These are phyloP conservation scores for Iodosphaeria phyllophila DNA, from an alignment of 2,329 filamentous ascomycete genomes.

Conservation along the genomic window DNA sequence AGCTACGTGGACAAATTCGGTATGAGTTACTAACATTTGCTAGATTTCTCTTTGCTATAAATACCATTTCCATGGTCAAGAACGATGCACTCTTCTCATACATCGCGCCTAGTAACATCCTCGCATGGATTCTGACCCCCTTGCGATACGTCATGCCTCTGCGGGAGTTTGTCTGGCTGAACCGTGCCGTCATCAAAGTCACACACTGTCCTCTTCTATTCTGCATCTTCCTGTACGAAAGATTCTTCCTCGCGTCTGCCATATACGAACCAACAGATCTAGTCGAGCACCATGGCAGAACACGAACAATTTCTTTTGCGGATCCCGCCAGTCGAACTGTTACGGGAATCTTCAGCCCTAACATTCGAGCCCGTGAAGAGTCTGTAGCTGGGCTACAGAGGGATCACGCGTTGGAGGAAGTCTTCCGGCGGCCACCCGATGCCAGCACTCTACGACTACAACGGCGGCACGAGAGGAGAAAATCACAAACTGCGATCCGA, in stretches of 20 bases:
- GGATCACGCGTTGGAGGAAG: constrained; percentile 75
- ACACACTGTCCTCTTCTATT: constrained; percentile 82
- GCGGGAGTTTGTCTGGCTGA: constrained; percentile 64
- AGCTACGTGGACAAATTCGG: not conserved
- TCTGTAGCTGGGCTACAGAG: constrained; percentile 81
- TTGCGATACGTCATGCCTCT: constrained; percentile 66
- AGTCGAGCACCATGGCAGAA: constrained; percentile 48
- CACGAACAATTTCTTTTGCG: constrained; percentile 34
- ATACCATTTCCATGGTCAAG: constrained; percentile 95
- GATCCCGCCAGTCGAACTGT: constrained; percentile 35
- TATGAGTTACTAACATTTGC: too few relatives aligned
- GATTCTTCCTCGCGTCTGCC: constrained; percentile 52
- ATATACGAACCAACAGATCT: constrained; percentile 74
- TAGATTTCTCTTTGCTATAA: constrained; percentile 80
- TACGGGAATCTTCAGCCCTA: constrained; percentile 62
- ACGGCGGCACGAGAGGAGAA: constrained; percentile 43
- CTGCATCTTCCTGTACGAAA: constrained; percentile 75
- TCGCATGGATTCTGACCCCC: constrained; percentile 78
- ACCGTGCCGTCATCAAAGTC: constrained; percentile 77
- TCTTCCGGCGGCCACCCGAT: constrained; percentile 61
- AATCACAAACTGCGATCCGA: constrained; percentile 66
- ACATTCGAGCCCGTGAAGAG: constrained; percentile 56
- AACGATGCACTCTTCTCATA: constrained; percentile 95
- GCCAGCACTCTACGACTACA: constrained; percentile 39
- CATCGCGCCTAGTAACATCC: constrained; percentile 74